Base-by-base conservation (phyloP, 2,329 filamentous ascomycete genomes). In the Hypocrella siamensis region DNA sequence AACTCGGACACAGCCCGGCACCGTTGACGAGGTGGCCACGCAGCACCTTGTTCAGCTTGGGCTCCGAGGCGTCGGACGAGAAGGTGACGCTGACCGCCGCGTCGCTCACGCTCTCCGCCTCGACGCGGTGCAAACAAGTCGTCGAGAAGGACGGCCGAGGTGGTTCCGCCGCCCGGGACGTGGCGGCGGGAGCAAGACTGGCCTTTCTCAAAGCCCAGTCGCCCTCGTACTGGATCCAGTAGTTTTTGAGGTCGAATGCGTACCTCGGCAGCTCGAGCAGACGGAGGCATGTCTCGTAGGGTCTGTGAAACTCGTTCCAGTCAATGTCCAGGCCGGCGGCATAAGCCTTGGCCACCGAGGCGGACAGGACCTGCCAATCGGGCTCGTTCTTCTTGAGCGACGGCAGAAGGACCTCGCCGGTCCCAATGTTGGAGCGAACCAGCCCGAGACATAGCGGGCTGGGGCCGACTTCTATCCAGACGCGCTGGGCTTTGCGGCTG, bases 241-340 rank as follows among this genome's bases (percentile, higher is more conserved):
- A 82, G 40, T 68, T 74, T 61, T 80, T 80, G 44, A 70, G 59
- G 43, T 84, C 74, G 52, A 77, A 85, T 0, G 63, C 63, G 49
- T 84, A 84, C 3, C 67, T 65, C 2, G 79, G 79, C 2, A 84
- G 57, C 9, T 68, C 56, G 9, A 80, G 54, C 17, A 83, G 56
- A 7, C 52, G 51, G 9, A 54, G 47, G 10, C 49, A 52, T 1
- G 40, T 31, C 24, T 40, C 39, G 37, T 61, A 63, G 38, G 59
- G 54, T 35, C 64, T 56, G 41, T 79, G 71, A 47, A 69, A 79
- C 51, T 81, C 77, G 39, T 72, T 68, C 68, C 79, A 86, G 47
- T 76, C 62, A 35, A 85, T 58, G 29, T 25, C 26, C 11, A 21
- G 16, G 7, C 29, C 28, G 8, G 17, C 15, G 4, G 19, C 15